A percentile compares a stretch with the other conserved stretches of the same genome.
Evolutionary conservation across 2,329 filamentous ascomycete species (phyloP).

Genomic region (Dendryphion nanum): DNA sequence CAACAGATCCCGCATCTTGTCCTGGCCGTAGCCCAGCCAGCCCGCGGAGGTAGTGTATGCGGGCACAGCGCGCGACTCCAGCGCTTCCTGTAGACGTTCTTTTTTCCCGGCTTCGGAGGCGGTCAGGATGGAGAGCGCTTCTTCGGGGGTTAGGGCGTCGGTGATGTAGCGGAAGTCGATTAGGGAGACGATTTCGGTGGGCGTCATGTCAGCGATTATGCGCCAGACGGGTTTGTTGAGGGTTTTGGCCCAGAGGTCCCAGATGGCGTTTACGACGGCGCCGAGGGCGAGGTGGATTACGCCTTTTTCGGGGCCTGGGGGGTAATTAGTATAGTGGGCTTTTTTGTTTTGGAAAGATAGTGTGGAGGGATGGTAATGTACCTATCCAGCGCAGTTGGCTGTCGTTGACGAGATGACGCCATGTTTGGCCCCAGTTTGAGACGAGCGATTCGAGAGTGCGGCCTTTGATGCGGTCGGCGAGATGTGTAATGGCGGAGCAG

Average conservation of each 20-base stretch:
- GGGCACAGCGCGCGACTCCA: constrained; percentile 72
- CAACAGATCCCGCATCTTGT: constrained; percentile 77
- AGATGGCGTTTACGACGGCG: constrained; percentile 85
- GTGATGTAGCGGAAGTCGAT: constrained; percentile 96
- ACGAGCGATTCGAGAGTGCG: constrained; percentile 76
- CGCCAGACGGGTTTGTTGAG: constrained; percentile 87
- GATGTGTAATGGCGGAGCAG: constrained; percentile 76
- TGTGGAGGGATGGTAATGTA: background rate
- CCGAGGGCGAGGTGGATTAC: constrained; percentile 90
- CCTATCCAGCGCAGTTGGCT: constrained; percentile 84
- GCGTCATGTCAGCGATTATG: constrained; percentile 85
- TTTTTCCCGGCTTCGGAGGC: constrained; percentile 67
- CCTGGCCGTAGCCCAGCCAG: constrained; percentile 87
- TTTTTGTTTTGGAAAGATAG: background rate
- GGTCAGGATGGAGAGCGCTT: constrained; percentile 71
- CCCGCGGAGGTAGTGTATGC: constrained; percentile 89
- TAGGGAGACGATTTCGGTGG: constrained; percentile 80
- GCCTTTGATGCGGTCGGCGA: constrained; percentile 73
- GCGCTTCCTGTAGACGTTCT: constrained; percentile 69
- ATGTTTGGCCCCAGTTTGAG: constrained; percentile 80
- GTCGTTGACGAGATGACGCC: constrained; percentile 89
- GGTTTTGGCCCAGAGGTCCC: constrained; percentile 93
- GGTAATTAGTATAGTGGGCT: background rate
- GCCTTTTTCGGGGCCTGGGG: constrained; percentile 76
- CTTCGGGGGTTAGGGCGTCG: constrained; percentile 84